A percentile compares a stretch with the other conserved stretches of the same genome.
phyloP scores from a whole-genome alignment of 2,329 filamentous ascomycete species.

The Scolecobasidium constrictum region DNA sequence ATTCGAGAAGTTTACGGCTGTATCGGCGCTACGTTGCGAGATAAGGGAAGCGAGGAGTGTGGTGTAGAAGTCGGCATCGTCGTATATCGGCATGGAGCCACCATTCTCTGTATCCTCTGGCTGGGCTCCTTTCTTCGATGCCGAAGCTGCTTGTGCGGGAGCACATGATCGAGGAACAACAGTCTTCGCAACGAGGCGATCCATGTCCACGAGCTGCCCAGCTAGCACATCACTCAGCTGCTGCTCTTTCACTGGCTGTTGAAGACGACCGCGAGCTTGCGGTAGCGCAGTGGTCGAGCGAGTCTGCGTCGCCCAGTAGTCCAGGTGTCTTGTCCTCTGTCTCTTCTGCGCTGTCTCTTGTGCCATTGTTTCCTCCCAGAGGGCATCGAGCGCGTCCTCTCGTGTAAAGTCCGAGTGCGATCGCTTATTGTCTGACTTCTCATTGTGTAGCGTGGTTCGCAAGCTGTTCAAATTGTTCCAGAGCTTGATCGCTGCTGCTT shows the following conservation, averaged over 20 bases:
- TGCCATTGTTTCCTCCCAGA: slow-evolving; percentile 62
- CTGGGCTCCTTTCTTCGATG: slow-evolving; percentile 34
- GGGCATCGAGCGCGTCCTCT: slow-evolving; percentile 48
- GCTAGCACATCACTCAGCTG: slow-evolving; percentile 57
- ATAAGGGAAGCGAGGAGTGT: slow-evolving; percentile 85
- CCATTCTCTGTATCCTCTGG: slow-evolving; percentile 26
- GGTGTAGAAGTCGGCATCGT: slow-evolving; percentile 93
- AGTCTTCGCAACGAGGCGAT: slow-evolving; percentile 59
- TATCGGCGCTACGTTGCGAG: slow-evolving; percentile 69
- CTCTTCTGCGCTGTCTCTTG: slow-evolving; percentile 50
- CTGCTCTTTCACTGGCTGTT: slow-evolving; percentile 44
- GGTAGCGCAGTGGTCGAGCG: slow-evolving; percentile 48
- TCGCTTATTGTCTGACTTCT: slow-evolving; percentile 48
- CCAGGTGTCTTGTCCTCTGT: slow-evolving; percentile 60
- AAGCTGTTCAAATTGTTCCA: slow-evolving; percentile 71
- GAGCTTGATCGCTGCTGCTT: slow-evolving; percentile 73
- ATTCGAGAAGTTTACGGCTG: slow-evolving; percentile 28
- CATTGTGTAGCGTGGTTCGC: slow-evolving; percentile 47
- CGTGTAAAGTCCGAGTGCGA: slow-evolving; percentile 40
- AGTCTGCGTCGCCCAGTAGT: slow-evolving; percentile 85
- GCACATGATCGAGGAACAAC: slow-evolving; percentile 66
- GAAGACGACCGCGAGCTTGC: slow-evolving; percentile 45
- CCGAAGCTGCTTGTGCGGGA: slow-evolving; percentile 52
- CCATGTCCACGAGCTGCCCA: slow-evolving; percentile 53
- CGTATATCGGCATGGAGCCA: slow-evolving; percentile 50